These are phyloP conservation scores for Melastoma candidum DNA, from an alignment of 441 rosid species.

Conservation along the genomic window DNA sequence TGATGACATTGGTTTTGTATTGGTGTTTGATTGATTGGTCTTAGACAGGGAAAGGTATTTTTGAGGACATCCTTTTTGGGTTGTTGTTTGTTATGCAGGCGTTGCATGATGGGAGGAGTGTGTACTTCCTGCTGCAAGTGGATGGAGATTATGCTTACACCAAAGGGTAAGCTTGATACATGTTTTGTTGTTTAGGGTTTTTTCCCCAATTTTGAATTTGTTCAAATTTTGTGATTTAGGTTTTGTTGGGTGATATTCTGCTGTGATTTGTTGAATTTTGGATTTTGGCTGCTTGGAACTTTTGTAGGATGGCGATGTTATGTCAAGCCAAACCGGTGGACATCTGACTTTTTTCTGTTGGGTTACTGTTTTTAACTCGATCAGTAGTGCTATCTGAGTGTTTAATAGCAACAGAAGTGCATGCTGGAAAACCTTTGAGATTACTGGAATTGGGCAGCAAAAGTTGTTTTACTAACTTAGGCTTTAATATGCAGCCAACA, in stretches of 20 bases:
- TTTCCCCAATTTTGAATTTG: too few species aligned
- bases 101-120: slow-evolving; percentile 71
- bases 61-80: slow-evolving; percentile 2
- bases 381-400: neutral
- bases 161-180: slow-evolving; percentile 46
- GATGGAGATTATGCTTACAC: slow-evolving; percentile 72
- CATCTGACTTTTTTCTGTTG: neutral
- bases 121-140: slow-evolving; percentile 77
- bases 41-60: neutral
- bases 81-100: slow-evolving; percentile 33
- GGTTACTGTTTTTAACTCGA: neutral
- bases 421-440: too few species aligned
- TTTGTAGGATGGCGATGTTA: neutral
- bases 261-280: too few species aligned
- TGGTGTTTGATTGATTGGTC: slow-evolving; percentile 8
- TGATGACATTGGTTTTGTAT: neutral
- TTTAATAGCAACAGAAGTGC: too few species aligned
- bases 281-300: too few species aligned
- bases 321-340: neutral
- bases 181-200: too few species aligned
- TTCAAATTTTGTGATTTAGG: too few species aligned
- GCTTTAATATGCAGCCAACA: too few species aligned
- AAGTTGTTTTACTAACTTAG: too few species aligned
- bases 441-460: too few species aligned
- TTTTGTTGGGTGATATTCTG: too few species aligned